Evolutionary conservation across 106 monocot genomes (phyloP).

Genomic region (Dendrobium chrysotoxum): DNA sequence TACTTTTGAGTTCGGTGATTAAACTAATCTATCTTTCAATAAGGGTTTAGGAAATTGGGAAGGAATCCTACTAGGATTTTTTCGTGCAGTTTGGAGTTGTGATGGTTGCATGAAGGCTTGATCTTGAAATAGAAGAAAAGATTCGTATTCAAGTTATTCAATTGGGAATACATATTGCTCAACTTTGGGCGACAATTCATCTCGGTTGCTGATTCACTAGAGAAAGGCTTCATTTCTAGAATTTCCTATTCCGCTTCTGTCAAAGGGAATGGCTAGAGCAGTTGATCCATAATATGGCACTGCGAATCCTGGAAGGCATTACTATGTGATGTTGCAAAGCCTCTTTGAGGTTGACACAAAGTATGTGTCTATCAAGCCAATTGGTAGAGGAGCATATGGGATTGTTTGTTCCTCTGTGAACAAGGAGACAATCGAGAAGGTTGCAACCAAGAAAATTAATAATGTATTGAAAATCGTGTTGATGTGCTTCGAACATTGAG

Average conservation of each 20-base stretch:
- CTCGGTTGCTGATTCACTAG: neutral
- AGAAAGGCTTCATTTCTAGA: neutral
- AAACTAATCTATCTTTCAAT: too few relatives aligned
- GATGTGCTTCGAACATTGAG: constrained; percentile 52
- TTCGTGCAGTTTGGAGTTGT: neutral
- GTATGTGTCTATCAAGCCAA: constrained; percentile 62
- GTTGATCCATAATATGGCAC: constrained; percentile 51
- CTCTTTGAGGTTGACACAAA: constrained; percentile 68
- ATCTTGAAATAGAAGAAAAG: neutral
- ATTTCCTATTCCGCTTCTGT: neutral
- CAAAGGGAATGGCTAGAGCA: constrained; percentile 33
- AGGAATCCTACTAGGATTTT: too few relatives aligned
- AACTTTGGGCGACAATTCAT: neutral
- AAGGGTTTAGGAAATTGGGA: too few relatives aligned
- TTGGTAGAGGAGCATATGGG: constrained; percentile 65
- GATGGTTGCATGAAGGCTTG: neutral
- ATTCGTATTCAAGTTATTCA: neutral
- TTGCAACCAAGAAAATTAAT: constrained; percentile 61
- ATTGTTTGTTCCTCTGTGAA: constrained; percentile 65
- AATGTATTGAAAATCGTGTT: constrained; percentile 56
- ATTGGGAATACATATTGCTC: neutral
- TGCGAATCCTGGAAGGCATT: constrained; percentile 41
- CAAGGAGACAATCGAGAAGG: constrained; percentile 53
- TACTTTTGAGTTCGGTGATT: too few relatives aligned
- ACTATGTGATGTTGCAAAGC: constrained; percentile 59